These are phyloP conservation scores for Vishniacozyma victoriae DNA, from an alignment of 768 basidiomycete species.

Conservation along the genomic window DNA sequence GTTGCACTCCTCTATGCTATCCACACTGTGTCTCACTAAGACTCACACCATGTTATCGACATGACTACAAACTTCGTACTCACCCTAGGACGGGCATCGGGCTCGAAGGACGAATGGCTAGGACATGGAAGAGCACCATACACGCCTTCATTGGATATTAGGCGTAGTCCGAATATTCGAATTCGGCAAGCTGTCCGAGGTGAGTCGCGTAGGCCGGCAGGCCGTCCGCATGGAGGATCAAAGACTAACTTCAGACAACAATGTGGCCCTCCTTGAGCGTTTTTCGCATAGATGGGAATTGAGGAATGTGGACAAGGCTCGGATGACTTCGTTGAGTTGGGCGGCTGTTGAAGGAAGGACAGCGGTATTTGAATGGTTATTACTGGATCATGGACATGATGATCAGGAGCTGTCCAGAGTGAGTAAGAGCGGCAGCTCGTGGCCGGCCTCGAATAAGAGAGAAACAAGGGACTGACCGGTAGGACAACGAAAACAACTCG, in stretches of 20 bases:
- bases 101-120: too few species aligned
- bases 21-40: too few species aligned
- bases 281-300: constrained; percentile 69
- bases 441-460: too few species aligned
- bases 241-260: constrained; percentile 64
- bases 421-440: too few species aligned
- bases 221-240: neutral
- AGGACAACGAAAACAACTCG: constrained; percentile 91
- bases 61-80: too few species aligned
- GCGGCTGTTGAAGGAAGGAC: constrained; percentile 80
- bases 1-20: too few species aligned
- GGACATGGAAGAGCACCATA: too few species aligned
- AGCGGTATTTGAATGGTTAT: constrained; percentile 81
- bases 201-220: constrained; percentile 5
- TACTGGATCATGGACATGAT: constrained; percentile 79
- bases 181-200: constrained; percentile 45
- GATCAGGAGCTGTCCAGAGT: constrained; percentile 88
- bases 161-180: constrained; percentile 32
- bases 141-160: too few species aligned
- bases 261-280: constrained; percentile 83
- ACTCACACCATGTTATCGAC: too few species aligned
- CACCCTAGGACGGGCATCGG: too few species aligned
- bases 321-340: constrained; percentile 87
- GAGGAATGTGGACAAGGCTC: constrained; percentile 78
- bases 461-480: too few species aligned